phyloP scores from a whole-genome alignment of 2,329 filamentous ascomycete genomes.

The Colletotrichum agaves region DNA sequence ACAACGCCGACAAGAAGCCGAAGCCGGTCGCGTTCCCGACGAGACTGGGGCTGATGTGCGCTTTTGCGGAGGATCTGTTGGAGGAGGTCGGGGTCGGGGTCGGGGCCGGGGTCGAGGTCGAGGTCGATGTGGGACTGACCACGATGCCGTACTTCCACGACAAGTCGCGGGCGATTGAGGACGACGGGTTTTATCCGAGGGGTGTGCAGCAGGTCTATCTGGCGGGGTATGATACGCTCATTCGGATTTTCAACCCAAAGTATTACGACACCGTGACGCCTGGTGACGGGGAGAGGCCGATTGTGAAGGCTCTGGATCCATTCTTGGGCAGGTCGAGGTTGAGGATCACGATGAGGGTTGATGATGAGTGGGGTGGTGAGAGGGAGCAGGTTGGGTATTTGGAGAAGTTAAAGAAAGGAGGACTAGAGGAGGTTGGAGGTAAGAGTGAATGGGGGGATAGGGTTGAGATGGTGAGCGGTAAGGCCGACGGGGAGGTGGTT shows the following conservation, averaged over 20 bases:
- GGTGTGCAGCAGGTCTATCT: constrained; percentile 70
- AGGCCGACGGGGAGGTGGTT: constrained; percentile 50
- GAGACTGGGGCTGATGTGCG: constrained; percentile 76
- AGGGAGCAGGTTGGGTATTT: constrained; percentile 67
- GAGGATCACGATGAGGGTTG: constrained; percentile 71
- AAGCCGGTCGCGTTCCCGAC: constrained; percentile 75
- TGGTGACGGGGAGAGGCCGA: constrained; percentile 43
- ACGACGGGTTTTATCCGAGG: constrained; percentile 53
- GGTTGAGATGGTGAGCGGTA: constrained; percentile 68
- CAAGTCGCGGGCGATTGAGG: constrained; percentile 71
- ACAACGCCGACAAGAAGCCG: constrained; percentile 74
- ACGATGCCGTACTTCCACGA: constrained; percentile 79
- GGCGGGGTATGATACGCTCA: constrained; percentile 80
- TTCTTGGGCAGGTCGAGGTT: constrained; percentile 73
- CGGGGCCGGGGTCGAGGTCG: constrained; percentile 29
- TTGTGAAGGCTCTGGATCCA: constrained; percentile 66
- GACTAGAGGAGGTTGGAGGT: constrained; percentile 64
- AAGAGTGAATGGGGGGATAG: constrained; percentile 66
- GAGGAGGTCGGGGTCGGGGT: constrained; percentile 2
- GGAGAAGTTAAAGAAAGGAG: constrained; percentile 56
- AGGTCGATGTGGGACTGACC: constrained; percentile 76
- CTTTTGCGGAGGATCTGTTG: constrained; percentile 69
- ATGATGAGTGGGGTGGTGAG: constrained; percentile 68
- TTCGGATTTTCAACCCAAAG: constrained; percentile 76
- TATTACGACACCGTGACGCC: constrained; percentile 64